phyloP scores from a whole-genome alignment of 495 filamentous ascomycete species.

The Bathelium albidoporum region DNA sequence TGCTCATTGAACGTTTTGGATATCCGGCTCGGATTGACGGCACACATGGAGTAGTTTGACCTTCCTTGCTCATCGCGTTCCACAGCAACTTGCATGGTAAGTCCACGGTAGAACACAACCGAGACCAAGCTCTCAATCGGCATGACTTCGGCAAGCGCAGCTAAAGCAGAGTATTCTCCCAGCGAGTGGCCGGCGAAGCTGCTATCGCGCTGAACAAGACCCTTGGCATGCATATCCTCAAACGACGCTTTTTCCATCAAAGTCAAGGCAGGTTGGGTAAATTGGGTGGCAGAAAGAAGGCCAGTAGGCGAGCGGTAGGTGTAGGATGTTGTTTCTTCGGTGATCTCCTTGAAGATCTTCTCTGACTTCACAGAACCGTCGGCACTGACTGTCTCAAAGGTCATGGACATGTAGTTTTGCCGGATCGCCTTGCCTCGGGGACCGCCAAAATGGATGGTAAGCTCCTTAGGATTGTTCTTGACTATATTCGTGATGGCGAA shows the following conservation, averaged over 20 bases:
- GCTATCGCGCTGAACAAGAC: conserved; percentile 89
- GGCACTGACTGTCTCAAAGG: conserved; percentile 86
- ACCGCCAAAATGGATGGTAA: conserved; percentile 97
- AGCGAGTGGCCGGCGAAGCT: conserved; percentile 97
- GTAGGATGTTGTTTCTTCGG: conserved; percentile 84
- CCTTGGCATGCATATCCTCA: conserved; percentile 96
- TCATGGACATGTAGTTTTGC: conserved; percentile 99
- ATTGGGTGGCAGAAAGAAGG: conserved; percentile 93
- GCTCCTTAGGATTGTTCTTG: conserved; percentile 97
- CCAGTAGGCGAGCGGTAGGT: conserved; percentile 94
- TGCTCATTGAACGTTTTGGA: conserved; percentile 97
- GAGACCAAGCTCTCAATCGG: conserved; percentile 97
- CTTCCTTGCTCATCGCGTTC: conserved; percentile 88
- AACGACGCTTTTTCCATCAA: conserved; percentile 99
- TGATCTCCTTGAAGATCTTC: conserved; percentile 97
- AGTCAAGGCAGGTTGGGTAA: conserved; percentile 94
- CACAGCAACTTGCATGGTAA: conserved; percentile 99
- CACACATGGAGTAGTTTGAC: conserved; percentile 97
- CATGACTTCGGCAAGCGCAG: conserved; percentile 95
- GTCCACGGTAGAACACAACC: conserved; percentile 95
- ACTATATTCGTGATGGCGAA: conserved; percentile 98
- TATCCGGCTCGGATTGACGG: conserved; percentile 94
- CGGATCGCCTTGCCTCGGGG: conserved; percentile 94
- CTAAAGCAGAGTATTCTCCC: conserved; percentile 95
- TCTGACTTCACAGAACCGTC: conserved; percentile 93